phyloP scores from a whole-genome alignment of 1,139 yeast genomes.

The Pichia sp. region DNA sequence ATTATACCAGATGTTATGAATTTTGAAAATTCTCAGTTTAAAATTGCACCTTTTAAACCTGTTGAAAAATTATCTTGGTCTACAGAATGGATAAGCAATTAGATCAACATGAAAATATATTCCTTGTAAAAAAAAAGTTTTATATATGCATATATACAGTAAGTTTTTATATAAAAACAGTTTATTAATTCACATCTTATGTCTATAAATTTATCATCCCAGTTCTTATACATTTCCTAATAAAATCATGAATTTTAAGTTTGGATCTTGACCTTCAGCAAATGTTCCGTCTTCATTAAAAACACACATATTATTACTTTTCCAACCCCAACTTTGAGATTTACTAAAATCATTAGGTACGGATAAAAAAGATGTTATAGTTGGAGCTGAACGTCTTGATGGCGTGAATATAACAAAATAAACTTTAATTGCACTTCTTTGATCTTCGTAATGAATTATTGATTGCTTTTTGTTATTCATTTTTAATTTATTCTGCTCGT shows the following conservation, averaged over 20 bases:
- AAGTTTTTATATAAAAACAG: no score
- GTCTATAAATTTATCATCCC: not conserved
- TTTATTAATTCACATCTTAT: no score
- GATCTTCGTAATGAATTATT: constrained; percentile 37
- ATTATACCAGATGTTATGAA: constrained; percentile 55
- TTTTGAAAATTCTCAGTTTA: constrained; percentile 33
- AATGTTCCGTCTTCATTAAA: constrained; percentile 40
- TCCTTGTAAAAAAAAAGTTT: not conserved
- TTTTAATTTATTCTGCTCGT: constrained; percentile 6
- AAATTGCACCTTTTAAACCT: constrained; percentile 86
- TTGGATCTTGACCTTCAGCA: constrained; percentile 35
- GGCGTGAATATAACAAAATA: constrained; percentile 49
- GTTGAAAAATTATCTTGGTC: constrained; percentile 71
- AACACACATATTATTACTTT: constrained; percentile 42
- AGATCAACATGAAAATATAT: no score
- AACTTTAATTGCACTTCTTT: constrained; percentile 38
- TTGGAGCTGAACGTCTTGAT: constrained; percentile 37
- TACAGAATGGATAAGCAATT: constrained; percentile 83
- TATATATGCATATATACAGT: not conserved
- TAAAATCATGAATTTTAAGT: constrained; percentile 43
- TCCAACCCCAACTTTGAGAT: constrained; percentile 56
- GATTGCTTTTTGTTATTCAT: no score
- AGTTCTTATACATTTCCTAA: constrained; percentile 34
- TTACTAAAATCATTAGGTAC: constrained; percentile 45
- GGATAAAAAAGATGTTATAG: constrained; percentile 44